phyloP scores from a whole-genome alignment of 2,329 filamentous ascomycete genomes.

The Thielaviopsis populi region DNA sequence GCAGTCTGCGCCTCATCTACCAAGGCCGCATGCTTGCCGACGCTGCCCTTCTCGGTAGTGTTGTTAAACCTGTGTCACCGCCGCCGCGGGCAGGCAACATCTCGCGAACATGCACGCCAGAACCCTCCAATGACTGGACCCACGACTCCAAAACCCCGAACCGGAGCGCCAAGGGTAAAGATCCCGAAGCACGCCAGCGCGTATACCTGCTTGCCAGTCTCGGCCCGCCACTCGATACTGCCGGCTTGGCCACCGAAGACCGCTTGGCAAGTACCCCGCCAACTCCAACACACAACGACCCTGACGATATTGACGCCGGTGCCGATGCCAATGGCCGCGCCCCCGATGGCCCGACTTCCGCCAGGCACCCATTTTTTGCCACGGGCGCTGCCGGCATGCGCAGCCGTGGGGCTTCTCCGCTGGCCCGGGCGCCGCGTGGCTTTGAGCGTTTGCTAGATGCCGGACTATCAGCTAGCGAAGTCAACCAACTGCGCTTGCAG shows the following conservation, averaged over 20 bases:
- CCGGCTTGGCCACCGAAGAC: constrained; percentile 57
- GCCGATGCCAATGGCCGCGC: neutral
- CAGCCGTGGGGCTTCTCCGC: constrained; percentile 18
- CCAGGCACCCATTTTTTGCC: neutral
- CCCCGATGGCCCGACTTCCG: neutral
- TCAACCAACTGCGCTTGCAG: constrained; percentile 71
- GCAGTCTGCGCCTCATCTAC: constrained; percentile 76
- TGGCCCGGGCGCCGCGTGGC: constrained; percentile 38
- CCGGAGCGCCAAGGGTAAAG: constrained; percentile 23
- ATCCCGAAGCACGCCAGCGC: neutral
- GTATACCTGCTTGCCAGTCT: constrained; percentile 11
- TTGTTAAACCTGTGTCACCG: constrained; percentile 38
- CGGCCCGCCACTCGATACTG: constrained; percentile 37
- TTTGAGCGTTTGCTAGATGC: constrained; percentile 75
- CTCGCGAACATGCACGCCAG: neutral
- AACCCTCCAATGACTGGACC: neutral
- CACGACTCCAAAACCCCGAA: neutral
- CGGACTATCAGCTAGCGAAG: constrained; percentile 70
- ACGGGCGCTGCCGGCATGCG: neutral
- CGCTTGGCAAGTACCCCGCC: constrained; percentile 26
- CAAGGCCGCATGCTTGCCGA: constrained; percentile 76
- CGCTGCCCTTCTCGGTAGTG: constrained; percentile 47
- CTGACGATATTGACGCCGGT: neutral
- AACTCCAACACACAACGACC: neutral
- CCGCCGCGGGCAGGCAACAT: constrained; percentile 15